phyloP scores from a whole-genome alignment of 257 asterid genomes.

The Scutellaria baicalensis region DNA sequence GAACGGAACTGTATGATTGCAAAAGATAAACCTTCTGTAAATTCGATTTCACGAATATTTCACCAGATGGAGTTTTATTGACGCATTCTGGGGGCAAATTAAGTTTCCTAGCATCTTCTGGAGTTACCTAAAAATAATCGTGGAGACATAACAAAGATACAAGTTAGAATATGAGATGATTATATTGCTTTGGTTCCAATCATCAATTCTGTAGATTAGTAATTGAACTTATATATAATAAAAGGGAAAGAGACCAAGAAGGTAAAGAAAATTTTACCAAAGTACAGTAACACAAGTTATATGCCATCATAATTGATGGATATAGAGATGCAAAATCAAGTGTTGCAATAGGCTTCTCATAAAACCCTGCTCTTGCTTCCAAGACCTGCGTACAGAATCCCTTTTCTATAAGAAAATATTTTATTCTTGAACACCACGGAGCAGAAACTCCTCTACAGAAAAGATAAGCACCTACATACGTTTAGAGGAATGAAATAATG shows the following conservation, averaged over 20 bases:
- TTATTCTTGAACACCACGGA: not conserved
- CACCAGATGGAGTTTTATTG: slow-evolving; percentile 97
- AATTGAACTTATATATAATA: not conserved
- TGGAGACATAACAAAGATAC: not conserved
- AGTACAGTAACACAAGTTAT: slow-evolving; percentile 93
- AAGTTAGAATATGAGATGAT: slow-evolving; percentile 4
- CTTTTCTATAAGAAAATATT: slow-evolving; percentile 13
- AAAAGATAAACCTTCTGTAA: slow-evolving; percentile 67
- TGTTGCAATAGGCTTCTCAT: slow-evolving; percentile 96
- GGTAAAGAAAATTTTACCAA: slow-evolving; percentile 45
- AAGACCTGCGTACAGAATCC: slow-evolving; percentile 55
- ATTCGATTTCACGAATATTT: slow-evolving; percentile 76
- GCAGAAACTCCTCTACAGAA: slow-evolving; percentile 6
- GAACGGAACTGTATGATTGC: slow-evolving; percentile 6
- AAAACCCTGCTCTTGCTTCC: slow-evolving; percentile 91
- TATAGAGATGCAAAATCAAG: slow-evolving; percentile 97
- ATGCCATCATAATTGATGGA: slow-evolving; percentile 99
- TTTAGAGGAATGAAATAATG: not conserved
- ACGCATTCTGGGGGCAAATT: slow-evolving; percentile 80
- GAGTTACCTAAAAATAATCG: slow-evolving; percentile 56
- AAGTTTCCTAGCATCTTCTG: slow-evolving; percentile 79
- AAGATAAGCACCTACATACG: not conserved
- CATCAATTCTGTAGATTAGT: slow-evolving; percentile 1
- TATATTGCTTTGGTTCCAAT: not conserved
- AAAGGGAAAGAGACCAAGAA: not conserved